These are phyloP conservation scores for Plenodomus biglobosus DNA, from an alignment of 2,329 filamentous ascomycete genomes.

Conservation along the genomic window DNA sequence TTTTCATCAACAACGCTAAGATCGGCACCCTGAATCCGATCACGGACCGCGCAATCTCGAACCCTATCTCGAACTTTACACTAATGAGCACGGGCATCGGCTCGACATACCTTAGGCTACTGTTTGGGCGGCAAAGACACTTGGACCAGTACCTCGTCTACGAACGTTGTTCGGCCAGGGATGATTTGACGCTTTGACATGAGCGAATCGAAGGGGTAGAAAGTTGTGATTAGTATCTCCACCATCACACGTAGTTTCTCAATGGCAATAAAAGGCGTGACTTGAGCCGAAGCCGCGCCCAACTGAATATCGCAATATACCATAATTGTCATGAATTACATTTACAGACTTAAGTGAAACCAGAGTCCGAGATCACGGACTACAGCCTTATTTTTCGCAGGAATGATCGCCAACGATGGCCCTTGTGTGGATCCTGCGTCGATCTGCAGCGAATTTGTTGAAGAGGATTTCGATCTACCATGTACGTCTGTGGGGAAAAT, in stretches of 20 bases:
- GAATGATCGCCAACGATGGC: no score
- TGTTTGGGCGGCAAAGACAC: not conserved
- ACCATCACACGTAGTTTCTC: not conserved
- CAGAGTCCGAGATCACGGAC: not conserved
- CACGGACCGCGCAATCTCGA: not conserved
- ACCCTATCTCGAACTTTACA: not conserved
- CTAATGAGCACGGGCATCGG: not conserved
- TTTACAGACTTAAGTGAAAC: not conserved
- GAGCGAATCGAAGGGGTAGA: not conserved
- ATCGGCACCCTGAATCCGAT: not conserved
- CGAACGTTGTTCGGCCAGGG: not conserved
- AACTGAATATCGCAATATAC: not conserved
- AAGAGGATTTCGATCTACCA: no score
- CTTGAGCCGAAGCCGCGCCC: not conserved
- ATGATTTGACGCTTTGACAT: not conserved
- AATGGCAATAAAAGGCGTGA: not conserved
- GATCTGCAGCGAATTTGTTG: no score
- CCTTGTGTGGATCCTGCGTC: no score
- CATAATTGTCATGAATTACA: not conserved
- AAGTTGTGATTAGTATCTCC: not conserved
- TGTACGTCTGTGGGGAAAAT: no score
- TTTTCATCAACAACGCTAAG: not conserved
- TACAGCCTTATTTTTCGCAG: not conserved
- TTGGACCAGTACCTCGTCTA: not conserved
- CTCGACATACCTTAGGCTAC: not conserved